Conservation (phyloP, 129 eudicot genomes). For the Oenanthe sinensis region DNA sequence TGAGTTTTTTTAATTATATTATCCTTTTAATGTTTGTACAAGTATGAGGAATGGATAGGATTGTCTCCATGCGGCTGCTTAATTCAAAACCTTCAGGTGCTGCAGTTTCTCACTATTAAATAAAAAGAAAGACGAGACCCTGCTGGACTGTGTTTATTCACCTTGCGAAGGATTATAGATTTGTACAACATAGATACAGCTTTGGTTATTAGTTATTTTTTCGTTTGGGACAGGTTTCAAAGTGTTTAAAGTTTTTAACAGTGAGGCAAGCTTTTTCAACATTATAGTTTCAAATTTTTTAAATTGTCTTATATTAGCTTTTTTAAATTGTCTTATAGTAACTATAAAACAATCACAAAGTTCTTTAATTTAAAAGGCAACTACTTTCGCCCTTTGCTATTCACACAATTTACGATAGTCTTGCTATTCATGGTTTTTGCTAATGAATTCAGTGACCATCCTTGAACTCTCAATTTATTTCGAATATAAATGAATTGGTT, state of each 20-base stretch:
- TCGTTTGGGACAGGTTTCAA: not conserved
- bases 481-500: not conserved
- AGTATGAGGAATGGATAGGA: not conserved
- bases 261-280: not conserved
- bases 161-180: not conserved
- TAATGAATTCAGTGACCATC: not conserved
- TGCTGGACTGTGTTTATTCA: not conserved
- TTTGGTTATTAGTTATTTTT: not conserved
- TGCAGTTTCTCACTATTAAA: not conserved
- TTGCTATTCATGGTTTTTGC: not conserved
- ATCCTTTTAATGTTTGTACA: not conserved
- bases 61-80: not conserved
- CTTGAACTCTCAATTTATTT: not conserved
- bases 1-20: not conserved
- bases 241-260: not conserved
- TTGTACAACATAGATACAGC: not conserved
- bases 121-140: not conserved
- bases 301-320: not conserved
- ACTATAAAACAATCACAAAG: not conserved
- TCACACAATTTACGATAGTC: not conserved
- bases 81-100: not conserved
- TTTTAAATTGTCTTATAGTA: not conserved
- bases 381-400: not conserved
- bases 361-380: not conserved
- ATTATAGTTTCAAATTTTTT: not conserved